These are phyloP conservation scores for Talaromyces sp. DNA, from an alignment of 2,329 filamentous ascomycete genomes.

Conservation along the genomic window DNA sequence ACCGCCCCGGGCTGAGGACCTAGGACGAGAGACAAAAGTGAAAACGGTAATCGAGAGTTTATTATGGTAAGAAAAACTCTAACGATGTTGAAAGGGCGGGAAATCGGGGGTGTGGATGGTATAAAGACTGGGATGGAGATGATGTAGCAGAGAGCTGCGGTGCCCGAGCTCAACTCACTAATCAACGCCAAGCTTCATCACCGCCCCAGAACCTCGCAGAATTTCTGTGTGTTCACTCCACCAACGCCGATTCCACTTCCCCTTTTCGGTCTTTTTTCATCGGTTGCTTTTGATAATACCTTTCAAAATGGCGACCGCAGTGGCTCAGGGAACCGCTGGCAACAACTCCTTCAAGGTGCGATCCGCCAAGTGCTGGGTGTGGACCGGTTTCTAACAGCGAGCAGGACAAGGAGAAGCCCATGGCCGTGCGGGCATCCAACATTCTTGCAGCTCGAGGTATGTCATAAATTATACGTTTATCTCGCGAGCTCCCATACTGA, in stretches of 20 bases:
- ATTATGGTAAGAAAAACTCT: neutral
- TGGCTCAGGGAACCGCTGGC: slow-evolving; percentile 53
- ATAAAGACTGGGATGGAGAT: slow-evolving; percentile 20
- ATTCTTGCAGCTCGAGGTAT: slow-evolving; percentile 94
- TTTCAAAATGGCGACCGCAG: slow-evolving; percentile 54
- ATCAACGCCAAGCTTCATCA: slow-evolving; percentile 45
- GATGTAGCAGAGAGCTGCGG: slow-evolving; percentile 39
- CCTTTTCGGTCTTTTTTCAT: slow-evolving; percentile 24
- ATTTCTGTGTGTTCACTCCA: slow-evolving; percentile 38
- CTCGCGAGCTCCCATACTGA: slow-evolving; percentile 28
- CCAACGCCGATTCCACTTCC: slow-evolving; percentile 25
- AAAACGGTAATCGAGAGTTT: neutral
- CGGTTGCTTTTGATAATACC: slow-evolving; percentile 30
- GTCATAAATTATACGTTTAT: slow-evolving; percentile 19
- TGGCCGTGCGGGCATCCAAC: slow-evolving; percentile 93
- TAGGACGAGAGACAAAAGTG: slow-evolving; percentile 6
- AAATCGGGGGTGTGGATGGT: slow-evolving; percentile 24
- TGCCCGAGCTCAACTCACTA: slow-evolving; percentile 42
- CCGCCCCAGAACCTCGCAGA: slow-evolving; percentile 44
- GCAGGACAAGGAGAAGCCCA: slow-evolving; percentile 93
- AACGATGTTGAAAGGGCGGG: neutral
- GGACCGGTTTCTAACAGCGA: slow-evolving; percentile 44
- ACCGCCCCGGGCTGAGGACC: slow-evolving; percentile 29
- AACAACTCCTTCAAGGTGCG: slow-evolving; percentile 69
- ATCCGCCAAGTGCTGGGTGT: slow-evolving; percentile 29